Base-by-base conservation (phyloP, 169 alveolate genomes). In the Plasmodium fragile region DNA sequence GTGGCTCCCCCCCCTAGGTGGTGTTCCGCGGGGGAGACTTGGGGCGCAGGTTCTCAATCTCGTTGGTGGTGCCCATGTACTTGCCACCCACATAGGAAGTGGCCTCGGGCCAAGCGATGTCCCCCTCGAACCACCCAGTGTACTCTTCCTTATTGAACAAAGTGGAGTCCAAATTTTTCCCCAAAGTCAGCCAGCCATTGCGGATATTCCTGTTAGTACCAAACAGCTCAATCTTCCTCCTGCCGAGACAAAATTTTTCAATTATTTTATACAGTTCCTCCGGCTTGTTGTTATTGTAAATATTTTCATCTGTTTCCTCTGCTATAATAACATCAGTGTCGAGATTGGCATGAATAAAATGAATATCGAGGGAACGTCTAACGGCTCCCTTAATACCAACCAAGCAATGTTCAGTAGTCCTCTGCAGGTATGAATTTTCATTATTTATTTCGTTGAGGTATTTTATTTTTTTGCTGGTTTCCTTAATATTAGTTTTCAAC, bases 371-470 rank as follows among this genome's bases (percentile, higher is more conserved):
- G 10, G 96, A 96, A 59, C 99, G 95, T 30, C 96, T 87, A 8
- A 98, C 98, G 13, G 98, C 98, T 3, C 99, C 99, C 82, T 97
- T 97, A n/a, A 98, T 95, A 34, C 99, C 99, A 8, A 98, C 98
- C 39, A 98, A 92, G 71, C 99, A 98, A 70, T 98, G 99, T 92
- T 98, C 99, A 30, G 98, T 98, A 0, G 98, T 97, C 81, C 98
- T 96, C 84, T 97, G 97, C 22, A 98, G 84, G 41, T 97, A 91
- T 32, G 96, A 89, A 16, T 87, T 87, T 71, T 85, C 96, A 65
- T 77, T 59, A 73, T 95, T 84, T 34, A 83, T 92, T 72, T 83
- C 92, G 92, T 82, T 96, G 85, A 85, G 30, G 71, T 84, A 83
- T 80, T 84, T 85, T 80, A 70, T 89, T 77, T 82, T 94, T 92